Base-by-base conservation (phyloP, 345 rosid species). In the Arabidopsis arenosa region DNA sequence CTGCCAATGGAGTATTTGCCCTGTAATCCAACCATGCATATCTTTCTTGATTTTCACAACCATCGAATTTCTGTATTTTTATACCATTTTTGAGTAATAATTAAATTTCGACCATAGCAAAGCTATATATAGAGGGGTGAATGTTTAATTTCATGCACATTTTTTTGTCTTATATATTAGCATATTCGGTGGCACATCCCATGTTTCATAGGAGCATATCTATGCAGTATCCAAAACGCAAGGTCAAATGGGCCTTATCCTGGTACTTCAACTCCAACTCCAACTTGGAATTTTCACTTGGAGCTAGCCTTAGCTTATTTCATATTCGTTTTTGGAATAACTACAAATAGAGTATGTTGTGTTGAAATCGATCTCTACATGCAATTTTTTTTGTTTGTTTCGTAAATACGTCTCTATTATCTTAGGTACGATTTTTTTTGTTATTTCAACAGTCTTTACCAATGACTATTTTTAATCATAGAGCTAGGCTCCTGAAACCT, bases 1-100 rank as follows among this genome's bases (percentile, higher is more conserved):
- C 80, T 70, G 53, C 71, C 80, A 76, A 53, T 52, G 70, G 80
- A 76, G 80, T 76, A 37, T 37, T 70, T 47, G 75, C 75, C 80
- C 80, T 63, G 65, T 70, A 76, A 69, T 33, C 59, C 66, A 62
- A 76, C 66, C 75, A 76, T 70, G 75, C 80, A 76, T 43, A 33
- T 76, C 63, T 47, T 13, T 75, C n/a, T 26, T 35, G 0, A 17
- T 59, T 37, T 58, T 30, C 39, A 9, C 45, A n/a, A 37, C 55
- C 14, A 73, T 63, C 7, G 23, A 73, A 14, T 21, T 47, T 75
- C n/a, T 60, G 1, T 43, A 35, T 30, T 32, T 61, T 7, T 21
- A 18, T 23, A 6, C 48, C n/a, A 14, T 30, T 33, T 52, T 41
- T 60, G 63, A 69, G 64, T 61, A 3, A 11, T 53, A 35, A 32